These are phyloP conservation scores for Trichophyton verrucosum DNA, from an alignment of 2,329 filamentous ascomycete species.

Conservation along the genomic window DNA sequence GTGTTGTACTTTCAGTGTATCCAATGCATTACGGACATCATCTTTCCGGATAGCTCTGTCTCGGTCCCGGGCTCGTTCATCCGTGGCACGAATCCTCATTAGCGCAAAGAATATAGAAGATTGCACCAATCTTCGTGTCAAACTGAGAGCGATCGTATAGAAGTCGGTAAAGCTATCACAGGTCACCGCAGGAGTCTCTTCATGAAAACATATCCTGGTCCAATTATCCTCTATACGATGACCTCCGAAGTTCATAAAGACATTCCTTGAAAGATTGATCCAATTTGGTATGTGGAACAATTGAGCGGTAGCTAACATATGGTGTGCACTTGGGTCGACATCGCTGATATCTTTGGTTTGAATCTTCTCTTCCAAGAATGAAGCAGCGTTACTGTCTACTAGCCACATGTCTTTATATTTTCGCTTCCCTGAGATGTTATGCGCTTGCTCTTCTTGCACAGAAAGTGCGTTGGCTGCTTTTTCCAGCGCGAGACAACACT, in stretches of 20 bases:
- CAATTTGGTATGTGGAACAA: constrained; percentile 50
- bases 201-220: constrained; percentile 43
- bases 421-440: constrained; percentile 47
- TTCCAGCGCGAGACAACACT: constrained; percentile 56
- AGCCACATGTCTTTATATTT: constrained; percentile 57
- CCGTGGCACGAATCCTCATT: constrained; percentile 49
- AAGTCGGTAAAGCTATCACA: constrained; percentile 67
- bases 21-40: constrained; percentile 45
- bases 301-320: constrained; percentile 38
- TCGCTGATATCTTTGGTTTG: constrained; percentile 15
- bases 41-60: constrained; percentile 29
- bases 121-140: constrained; percentile 60
- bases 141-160: constrained; percentile 50
- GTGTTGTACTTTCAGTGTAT: constrained; percentile 40
- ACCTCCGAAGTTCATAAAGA: constrained; percentile 63
- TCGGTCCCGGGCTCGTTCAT: constrained; percentile 19
- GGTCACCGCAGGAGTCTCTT: constrained; percentile 54
- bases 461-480: constrained; percentile 54
- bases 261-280: constrained; percentile 49
- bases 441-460: constrained; percentile 50
- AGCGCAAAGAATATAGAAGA: constrained; percentile 58
- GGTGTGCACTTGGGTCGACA: constrained; percentile 13
- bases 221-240: constrained; percentile 53
- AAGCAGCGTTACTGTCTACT: constrained; percentile 35
- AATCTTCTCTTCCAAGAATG: constrained; percentile 20